phyloP scores from a whole-genome alignment of 2,329 filamentous ascomycete species.

The Fusarium circinatum region DNA sequence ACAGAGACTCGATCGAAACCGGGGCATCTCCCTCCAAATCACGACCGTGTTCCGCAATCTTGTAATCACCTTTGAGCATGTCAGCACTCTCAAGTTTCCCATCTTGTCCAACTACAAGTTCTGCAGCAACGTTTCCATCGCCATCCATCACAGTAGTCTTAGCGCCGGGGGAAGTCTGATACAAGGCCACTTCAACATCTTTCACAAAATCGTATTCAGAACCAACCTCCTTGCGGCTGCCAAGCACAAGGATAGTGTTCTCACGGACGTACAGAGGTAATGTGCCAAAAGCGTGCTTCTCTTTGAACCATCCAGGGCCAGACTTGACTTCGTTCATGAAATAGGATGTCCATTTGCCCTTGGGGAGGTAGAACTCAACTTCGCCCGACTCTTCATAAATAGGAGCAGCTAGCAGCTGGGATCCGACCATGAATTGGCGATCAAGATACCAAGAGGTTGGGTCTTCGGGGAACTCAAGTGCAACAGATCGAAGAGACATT shows the following conservation, averaged over 20 bases:
- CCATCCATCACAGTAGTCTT: constrained; percentile 55
- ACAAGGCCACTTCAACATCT: constrained; percentile 61
- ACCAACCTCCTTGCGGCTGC: constrained; percentile 51
- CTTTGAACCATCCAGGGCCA: constrained; percentile 67
- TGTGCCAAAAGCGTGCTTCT: constrained; percentile 67
- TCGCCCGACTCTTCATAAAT: constrained; percentile 71
- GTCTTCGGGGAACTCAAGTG: constrained; percentile 77
- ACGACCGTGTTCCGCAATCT: constrained; percentile 39
- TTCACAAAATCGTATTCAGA: constrained; percentile 59
- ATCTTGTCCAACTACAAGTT: constrained; percentile 52
- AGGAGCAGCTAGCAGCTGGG: constrained; percentile 70
- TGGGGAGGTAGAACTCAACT: constrained; percentile 73
- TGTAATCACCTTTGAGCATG: constrained; percentile 52
- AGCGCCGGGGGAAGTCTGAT: constrained; percentile 54
- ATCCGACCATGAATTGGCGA: constrained; percentile 79
- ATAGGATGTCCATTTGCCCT: constrained; percentile 59
- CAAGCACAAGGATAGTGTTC: constrained; percentile 60
- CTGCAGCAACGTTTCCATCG: constrained; percentile 54
- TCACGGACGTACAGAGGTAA: constrained; percentile 69
- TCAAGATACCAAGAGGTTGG: constrained; percentile 75
- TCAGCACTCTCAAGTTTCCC: constrained; percentile 54
- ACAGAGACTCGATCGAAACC: constrained; percentile 42
- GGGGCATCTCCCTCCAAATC: constrained; percentile 42
- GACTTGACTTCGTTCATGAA: constrained; percentile 61
- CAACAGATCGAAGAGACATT: constrained; percentile 71